phyloP scores from a whole-genome alignment of 345 rosid species.

The Aquilaria malaccensis region DNA sequence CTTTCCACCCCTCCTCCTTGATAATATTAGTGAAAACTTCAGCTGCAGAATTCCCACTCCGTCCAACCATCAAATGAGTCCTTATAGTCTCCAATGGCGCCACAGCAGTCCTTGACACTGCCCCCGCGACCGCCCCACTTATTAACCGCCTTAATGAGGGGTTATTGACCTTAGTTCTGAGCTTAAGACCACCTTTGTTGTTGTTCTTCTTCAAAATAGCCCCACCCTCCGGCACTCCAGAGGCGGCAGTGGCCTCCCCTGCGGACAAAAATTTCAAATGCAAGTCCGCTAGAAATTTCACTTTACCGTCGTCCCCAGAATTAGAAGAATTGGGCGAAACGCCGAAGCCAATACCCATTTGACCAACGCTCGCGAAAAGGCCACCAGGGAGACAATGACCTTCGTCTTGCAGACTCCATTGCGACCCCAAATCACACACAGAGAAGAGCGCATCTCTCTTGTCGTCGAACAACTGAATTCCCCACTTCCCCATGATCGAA shows the following conservation, averaged over 20 bases:
- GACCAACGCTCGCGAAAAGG: conserved; percentile 70
- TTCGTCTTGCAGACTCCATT: conserved; percentile 29
- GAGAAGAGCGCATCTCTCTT: conserved; percentile 46
- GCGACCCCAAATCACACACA: conserved; percentile 48
- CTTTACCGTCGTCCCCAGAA: conserved; percentile 23
- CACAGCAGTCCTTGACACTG: conserved; percentile 80
- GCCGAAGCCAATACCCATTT: conserved; percentile 58
- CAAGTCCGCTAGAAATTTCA: conserved; percentile 42
- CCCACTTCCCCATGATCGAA: conserved; percentile 45
- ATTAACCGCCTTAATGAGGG: conserved; percentile 79
- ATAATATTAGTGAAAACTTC: conserved; percentile 77
- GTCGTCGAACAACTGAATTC: conserved; percentile 57
- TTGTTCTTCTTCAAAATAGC: conserved; percentile 33
- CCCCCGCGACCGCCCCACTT: conserved; percentile 93
- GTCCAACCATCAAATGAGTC: conserved; percentile 99
- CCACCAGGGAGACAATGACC: conserved; percentile 35
- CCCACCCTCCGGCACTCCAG: conserved; percentile 43
- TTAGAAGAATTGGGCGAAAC: conserved; percentile 29
- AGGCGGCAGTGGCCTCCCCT: conserved; percentile 17
- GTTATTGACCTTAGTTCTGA: conserved; percentile 75
- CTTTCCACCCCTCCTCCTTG: conserved; percentile 92
- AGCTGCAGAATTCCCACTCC: conserved; percentile 55
- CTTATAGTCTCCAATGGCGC: conserved; percentile 98
- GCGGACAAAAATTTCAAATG: conserved; percentile 49
- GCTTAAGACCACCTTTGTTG: conserved; percentile 33